Evolutionary conservation across 192 early-diverging fungal species (phyloP).

Genomic region (Coemansia sp.): DNA sequence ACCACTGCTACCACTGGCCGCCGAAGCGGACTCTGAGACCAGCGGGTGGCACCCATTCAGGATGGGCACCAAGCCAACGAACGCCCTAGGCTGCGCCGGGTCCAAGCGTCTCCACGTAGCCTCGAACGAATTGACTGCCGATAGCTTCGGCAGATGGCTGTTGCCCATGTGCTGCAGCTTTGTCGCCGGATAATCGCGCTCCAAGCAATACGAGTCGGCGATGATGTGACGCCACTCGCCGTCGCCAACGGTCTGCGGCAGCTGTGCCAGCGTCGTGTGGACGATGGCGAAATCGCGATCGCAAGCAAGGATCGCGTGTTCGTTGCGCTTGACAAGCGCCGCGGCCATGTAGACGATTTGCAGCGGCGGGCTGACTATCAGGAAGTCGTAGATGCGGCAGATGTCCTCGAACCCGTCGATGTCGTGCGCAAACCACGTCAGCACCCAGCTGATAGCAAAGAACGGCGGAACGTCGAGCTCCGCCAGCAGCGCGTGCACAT

Average conservation of each 20-base stretch:
- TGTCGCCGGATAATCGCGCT: conserved; percentile 35
- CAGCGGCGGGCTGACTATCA: conserved; percentile 60
- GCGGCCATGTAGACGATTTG: conserved; percentile 66
- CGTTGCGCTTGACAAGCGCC: conserved; percentile 48
- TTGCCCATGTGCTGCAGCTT: conserved; percentile 44
- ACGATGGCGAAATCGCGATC: conserved; percentile 47
- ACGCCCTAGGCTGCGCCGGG: conserved; percentile 35
- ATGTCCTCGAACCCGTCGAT: conserved; percentile 53
- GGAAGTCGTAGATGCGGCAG: conserved; percentile 64
- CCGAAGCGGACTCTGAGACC: background rate
- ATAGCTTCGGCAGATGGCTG: conserved; percentile 30
- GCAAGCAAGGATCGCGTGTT: conserved; percentile 22
- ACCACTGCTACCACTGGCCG: background rate
- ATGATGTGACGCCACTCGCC: conserved; percentile 32
- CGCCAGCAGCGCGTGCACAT: conserved; percentile 30
- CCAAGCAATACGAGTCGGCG: conserved; percentile 36
- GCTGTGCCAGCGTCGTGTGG: conserved; percentile 34
- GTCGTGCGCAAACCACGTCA: conserved; percentile 78
- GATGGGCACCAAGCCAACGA: conserved; percentile 26
- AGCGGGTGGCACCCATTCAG: conserved; percentile 34
- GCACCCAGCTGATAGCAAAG: conserved; percentile 70
- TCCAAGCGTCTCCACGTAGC: conserved; percentile 48
- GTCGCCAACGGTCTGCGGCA: conserved; percentile 12
- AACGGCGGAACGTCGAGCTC: conserved; percentile 60
- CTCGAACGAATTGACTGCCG: conserved; percentile 40